Conservation (phyloP, 441 rosid genomes). For the Eutrema salsugineum region DNA sequence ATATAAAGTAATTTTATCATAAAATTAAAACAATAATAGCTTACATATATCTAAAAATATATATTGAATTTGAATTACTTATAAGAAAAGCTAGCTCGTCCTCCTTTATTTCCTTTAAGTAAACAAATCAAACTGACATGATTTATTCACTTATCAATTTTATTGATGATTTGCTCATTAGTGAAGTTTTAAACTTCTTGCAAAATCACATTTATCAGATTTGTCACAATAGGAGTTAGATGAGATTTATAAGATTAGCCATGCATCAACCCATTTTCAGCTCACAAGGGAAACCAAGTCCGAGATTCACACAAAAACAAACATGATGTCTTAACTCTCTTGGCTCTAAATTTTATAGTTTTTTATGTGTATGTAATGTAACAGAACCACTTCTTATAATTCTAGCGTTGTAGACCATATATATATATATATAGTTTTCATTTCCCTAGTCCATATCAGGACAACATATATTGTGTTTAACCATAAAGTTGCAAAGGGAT, state of each 20-base stretch:
- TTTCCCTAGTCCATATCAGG: not conserved
- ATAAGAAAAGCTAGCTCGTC: not conserved
- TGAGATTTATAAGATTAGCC: not conserved
- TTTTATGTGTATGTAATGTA: not conserved
- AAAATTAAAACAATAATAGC: not conserved
- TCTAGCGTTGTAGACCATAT: constrained; percentile 5
- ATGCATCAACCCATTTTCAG: not conserved
- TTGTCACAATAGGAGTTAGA: not conserved
- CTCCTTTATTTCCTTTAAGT: not conserved
- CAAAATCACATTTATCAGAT: not conserved
- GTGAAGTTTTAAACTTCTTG: not conserved
- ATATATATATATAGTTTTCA: not conserved
- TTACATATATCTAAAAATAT: not conserved
- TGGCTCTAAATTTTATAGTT: not conserved
- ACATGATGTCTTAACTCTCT: not conserved
- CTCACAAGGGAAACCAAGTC: not conserved
- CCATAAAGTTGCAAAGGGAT: not conserved
- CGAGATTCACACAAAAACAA: not conserved
- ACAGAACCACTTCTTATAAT: not conserved
- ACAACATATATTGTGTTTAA: not conserved
- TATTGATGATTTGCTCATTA: not conserved
- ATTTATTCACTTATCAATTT: not conserved
- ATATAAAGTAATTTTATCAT: too few species aligned
- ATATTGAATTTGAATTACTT: not conserved
- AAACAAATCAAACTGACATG: not conserved